Percentiles rank a stretch among this genome's conserved stretches.
These are phyloP conservation scores for Aspergillus flavus DNA, from an alignment of 2,329 filamentous ascomycete species.

Conservation along the genomic window DNA sequence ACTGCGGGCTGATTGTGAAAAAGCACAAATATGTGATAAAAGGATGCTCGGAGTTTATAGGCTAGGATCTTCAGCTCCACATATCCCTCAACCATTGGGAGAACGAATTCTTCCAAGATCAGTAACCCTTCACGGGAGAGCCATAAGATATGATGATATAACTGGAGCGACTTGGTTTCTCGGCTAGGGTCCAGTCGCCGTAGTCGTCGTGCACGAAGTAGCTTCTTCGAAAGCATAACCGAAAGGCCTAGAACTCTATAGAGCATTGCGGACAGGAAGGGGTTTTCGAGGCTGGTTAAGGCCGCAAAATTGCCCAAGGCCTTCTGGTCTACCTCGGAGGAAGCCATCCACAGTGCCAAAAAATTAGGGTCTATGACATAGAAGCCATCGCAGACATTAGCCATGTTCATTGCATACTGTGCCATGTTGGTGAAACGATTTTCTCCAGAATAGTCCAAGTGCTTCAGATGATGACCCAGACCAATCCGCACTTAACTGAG, in stretches of 20 bases:
- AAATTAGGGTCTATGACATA: slow-evolving; percentile 33
- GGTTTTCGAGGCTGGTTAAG: slow-evolving; percentile 74
- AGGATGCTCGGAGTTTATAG: slow-evolving; percentile 88
- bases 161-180: slow-evolving; percentile 75
- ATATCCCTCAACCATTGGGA: slow-evolving; percentile 79
- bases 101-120: slow-evolving; percentile 81
- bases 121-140: slow-evolving; percentile 87
- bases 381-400: slow-evolving; percentile 33
- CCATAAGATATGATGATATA: slow-evolving; percentile 93
- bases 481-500: not conserved
- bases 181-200: slow-evolving; percentile 79
- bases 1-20: slow-evolving; percentile 90
- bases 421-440: slow-evolving; percentile 1
- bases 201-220: slow-evolving; percentile 79
- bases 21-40: slow-evolving; percentile 94
- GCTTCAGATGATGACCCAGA: not conserved
- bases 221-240: slow-evolving; percentile 80
- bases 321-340: slow-evolving; percentile 96
- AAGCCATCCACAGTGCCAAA: slow-evolving; percentile 71
- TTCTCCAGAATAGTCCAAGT: not conserved
- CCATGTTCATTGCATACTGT: slow-evolving; percentile 21
- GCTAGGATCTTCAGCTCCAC: slow-evolving; percentile 85
- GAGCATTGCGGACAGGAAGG: slow-evolving; percentile 72
- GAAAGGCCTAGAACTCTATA: slow-evolving; percentile 92
- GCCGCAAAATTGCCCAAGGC: slow-evolving; percentile 88